Evolutionary conservation across 345 rosid species (phyloP).

Genomic region (Eucalyptus shirleyi): DNA sequence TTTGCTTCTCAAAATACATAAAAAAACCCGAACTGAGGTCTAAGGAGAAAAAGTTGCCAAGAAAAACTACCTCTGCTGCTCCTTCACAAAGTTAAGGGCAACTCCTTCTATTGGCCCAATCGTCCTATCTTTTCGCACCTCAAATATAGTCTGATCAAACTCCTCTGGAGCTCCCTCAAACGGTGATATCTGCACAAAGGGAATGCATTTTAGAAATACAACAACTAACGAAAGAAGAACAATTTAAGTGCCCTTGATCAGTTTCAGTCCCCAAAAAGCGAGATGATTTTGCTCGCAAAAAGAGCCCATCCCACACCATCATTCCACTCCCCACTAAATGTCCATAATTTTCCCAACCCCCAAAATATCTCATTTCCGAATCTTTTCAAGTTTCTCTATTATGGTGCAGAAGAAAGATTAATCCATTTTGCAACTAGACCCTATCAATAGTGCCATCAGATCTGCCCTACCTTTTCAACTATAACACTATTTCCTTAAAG

Average conservation of each 20-base stretch:
- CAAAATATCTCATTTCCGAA: background rate
- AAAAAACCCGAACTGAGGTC: background rate
- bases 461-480: background rate
- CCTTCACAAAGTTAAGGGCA: conserved; percentile 52
- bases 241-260: background rate
- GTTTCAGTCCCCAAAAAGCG: background rate
- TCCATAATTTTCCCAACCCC: background rate
- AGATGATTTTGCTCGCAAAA: background rate
- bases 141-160: conserved; percentile 83
- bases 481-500: background rate
- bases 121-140: conserved; percentile 41
- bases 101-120: conserved; percentile 45
- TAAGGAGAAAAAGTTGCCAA: background rate
- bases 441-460: background rate
- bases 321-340: background rate
- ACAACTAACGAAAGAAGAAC: background rate
- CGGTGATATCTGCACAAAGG: conserved; percentile 52
- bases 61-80: conserved; percentile 59
- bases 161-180: conserved; percentile 80
- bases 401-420: background rate
- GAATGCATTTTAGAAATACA: background rate
- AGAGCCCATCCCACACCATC: background rate
- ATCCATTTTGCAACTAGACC: background rate
- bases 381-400: background rate
- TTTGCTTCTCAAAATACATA: background rate